phyloP scores from a whole-genome alignment of 2,329 filamentous ascomycete species.

The Penicillium verrucosum region DNA sequence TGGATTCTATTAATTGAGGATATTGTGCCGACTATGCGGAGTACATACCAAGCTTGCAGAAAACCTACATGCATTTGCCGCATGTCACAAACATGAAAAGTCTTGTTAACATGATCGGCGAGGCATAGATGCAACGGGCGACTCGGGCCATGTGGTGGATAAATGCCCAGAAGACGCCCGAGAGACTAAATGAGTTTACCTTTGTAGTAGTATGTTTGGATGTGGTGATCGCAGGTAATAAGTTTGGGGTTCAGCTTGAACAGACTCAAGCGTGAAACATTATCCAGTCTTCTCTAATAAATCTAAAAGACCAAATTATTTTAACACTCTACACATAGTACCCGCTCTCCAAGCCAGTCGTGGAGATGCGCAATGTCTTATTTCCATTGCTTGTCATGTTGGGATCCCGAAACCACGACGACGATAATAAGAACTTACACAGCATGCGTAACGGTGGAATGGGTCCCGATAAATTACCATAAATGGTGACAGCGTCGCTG shows the following conservation, averaged over 20 bases:
- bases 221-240: background rate
- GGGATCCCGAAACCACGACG: slow-evolving; percentile 45
- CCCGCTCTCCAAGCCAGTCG: slow-evolving; percentile 44
- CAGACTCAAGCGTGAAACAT: background rate
- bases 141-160: background rate
- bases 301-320: slow-evolving; percentile 27
- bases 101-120: background rate
- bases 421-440: slow-evolving; percentile 38
- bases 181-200: background rate
- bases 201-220: background rate
- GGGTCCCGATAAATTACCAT: slow-evolving; percentile 51
- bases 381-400: slow-evolving; percentile 33
- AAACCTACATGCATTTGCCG: background rate
- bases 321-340: slow-evolving; percentile 53
- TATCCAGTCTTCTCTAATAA: background rate
- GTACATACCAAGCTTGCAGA: background rate
- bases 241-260: background rate
- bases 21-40: background rate
- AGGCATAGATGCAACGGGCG: background rate
- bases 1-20: background rate
- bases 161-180: background rate
- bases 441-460: slow-evolving; percentile 43
- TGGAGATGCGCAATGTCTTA: slow-evolving; percentile 44
- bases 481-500: slow-evolving; percentile 55
- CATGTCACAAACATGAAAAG: background rate